Base-by-base conservation (phyloP, 2,329 filamentous ascomycete genomes). In the Diplodia scrobiculata region DNA sequence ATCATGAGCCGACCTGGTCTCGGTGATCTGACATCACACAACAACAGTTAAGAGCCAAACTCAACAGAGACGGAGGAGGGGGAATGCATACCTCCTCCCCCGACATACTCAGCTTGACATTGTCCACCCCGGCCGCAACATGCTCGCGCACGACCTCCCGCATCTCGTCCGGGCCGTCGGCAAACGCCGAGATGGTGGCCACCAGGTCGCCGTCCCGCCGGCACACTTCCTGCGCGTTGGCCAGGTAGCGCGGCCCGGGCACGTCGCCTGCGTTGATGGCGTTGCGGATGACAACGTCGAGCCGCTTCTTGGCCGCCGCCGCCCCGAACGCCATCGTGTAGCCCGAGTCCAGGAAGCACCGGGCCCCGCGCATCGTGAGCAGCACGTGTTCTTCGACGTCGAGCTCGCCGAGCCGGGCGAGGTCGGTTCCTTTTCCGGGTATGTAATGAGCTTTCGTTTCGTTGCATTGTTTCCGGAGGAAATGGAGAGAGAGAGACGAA, bases 181-280 rank as follows among this genome's bases (percentile, higher is more conserved):
- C 80, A 73, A 74, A 80, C 0, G 77, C 76, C n/a, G 78, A 79
- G 38, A 80, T 80, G 3, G 76, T 76, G 2, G 75, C 69, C 4
- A 81, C 77, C 0, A 84, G 72, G 13, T 81, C 81, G 0, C 81
- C 82, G 65, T 10, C 79, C 19, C 73, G 72, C 5, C 74, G 71
- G 1, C 81, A 79, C 63, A 84, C 83, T 69, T 84, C 82, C 67
- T 80, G 78, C 0, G 78, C 80, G 69, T 83, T 84, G 1, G 81
- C 80, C 0, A 84, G 74, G 63, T 77, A 81, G 17, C 81, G 73
- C 2, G 81, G 82, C 0, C 82, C 82, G 1, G 81, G 80, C 5
- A 84, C 78, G 62, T 79, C 73, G 0, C 81, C 83, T 1, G 76
- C 75, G 38, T 84, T 83, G 68, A 84, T 84, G 0, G 79, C 54